Conservation (phyloP, 306 rosid species). For the Fagus sylvatica region DNA sequence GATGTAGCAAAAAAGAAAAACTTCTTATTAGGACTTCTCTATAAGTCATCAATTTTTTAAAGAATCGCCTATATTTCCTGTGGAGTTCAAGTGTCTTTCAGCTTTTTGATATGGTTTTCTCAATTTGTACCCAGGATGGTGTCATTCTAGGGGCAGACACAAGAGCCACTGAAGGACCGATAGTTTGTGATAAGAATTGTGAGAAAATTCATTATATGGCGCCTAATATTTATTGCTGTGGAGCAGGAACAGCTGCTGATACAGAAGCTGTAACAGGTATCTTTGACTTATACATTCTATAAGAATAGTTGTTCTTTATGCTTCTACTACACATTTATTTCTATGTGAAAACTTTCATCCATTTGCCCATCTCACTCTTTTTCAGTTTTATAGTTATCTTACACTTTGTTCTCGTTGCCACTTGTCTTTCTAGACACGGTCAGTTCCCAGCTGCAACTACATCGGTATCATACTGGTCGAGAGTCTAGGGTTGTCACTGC, state of each 20-base stretch:
- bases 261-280: constrained; percentile 71
- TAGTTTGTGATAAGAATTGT: constrained; percentile 55
- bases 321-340: neutral
- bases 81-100: neutral
- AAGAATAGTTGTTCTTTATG: neutral
- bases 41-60: neutral
- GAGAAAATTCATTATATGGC: constrained; percentile 67
- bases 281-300: neutral
- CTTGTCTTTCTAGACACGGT: constrained; percentile 44
- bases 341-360: neutral
- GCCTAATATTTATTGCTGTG: constrained; percentile 62
- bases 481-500: constrained; percentile 58
- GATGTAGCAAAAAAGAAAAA: neutral
- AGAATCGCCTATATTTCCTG: neutral
- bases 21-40: neutral
- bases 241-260: constrained; percentile 73
- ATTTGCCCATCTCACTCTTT: neutral
- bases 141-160: constrained; percentile 68
- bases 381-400: neutral
- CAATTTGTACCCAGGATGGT: constrained; percentile 43
- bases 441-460: constrained; percentile 59
- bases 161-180: constrained; percentile 58
- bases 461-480: constrained; percentile 61
- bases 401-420: neutral
- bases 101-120: neutral